These are phyloP conservation scores for Starmerella vaccinii DNA, from an alignment of 805 yeast genomes.

Conservation along the genomic window DNA sequence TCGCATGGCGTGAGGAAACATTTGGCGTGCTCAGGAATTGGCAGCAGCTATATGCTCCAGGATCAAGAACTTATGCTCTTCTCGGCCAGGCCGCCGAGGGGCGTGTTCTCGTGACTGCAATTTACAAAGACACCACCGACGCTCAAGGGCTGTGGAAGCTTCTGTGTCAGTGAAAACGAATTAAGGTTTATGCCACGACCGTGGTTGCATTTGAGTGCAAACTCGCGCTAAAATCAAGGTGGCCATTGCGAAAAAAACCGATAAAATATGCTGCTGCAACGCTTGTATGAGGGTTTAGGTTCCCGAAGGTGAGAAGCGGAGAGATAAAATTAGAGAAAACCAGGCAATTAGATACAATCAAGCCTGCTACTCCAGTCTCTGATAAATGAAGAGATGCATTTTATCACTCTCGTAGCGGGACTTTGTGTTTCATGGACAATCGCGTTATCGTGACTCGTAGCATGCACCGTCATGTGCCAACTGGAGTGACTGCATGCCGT, in stretches of 20 bases:
- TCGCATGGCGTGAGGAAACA: constrained; percentile 95
- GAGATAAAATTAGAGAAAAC: no score
- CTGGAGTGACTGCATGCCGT: background rate
- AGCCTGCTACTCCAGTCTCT: no score
- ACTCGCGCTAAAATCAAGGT: background rate
- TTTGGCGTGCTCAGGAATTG: constrained; percentile 86
- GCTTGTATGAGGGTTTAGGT: no score
- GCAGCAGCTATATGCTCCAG: constrained; percentile 64
- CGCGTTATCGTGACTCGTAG: no score
- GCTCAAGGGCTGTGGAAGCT: constrained; percentile 19
- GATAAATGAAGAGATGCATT: no score
- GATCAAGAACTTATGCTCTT: constrained; percentile 45
- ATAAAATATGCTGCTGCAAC: no score
- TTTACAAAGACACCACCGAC: constrained; percentile 36
- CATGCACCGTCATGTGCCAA: background rate
- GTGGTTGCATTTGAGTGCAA: background rate
- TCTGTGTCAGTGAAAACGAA: background rate
- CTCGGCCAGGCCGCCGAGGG: constrained; percentile 51
- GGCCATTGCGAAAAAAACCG: no score
- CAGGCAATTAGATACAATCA: no score
- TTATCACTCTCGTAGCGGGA: no score
- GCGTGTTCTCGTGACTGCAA: constrained; percentile 70
- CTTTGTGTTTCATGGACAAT: no score
- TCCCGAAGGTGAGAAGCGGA: no score
- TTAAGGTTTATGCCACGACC: background rate